These are phyloP conservation scores for Trichoderma pleuroti DNA, from an alignment of 2,329 filamentous ascomycete genomes.

Conservation along the genomic window DNA sequence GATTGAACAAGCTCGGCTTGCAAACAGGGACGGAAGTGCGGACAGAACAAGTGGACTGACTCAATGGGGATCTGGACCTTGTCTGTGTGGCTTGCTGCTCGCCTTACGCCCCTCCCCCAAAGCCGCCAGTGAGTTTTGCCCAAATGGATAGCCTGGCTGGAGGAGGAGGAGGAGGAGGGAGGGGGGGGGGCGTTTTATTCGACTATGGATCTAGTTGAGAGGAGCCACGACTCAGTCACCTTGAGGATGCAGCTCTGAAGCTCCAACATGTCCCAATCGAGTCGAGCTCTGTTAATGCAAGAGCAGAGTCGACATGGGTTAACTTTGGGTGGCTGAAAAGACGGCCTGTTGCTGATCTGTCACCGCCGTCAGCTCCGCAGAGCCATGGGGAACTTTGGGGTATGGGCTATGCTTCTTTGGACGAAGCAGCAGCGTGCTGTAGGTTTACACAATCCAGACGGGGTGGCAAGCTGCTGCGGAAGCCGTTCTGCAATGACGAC, in stretches of 20 bases:
- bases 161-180: background rate
- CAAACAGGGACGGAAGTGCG: conserved; percentile 1
- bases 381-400: conserved; percentile 4
- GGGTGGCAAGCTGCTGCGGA: background rate
- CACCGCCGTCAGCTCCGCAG: conserved; percentile 14
- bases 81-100: conserved; percentile 16
- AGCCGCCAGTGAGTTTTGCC: conserved; percentile 1
- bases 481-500: background rate
- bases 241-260: background rate
- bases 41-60: conserved; percentile 9
- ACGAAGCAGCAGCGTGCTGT: background rate
- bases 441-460: background rate
- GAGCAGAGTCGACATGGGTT: background rate
- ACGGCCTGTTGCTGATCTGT: conserved; percentile 17
- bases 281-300: background rate
- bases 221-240: background rate
- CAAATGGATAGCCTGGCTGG: conserved; percentile 3
- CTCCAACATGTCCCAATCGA: background rate
- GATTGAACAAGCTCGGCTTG: background rate
- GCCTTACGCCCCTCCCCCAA: background rate
- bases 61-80: background rate
- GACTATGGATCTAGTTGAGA: background rate
- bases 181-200: background rate
- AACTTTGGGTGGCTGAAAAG: conserved; percentile 16
- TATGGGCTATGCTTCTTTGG: conserved; percentile 9